Conservation (phyloP, 2,329 filamentous ascomycete species). For the Colletotrichum eremochloae region DNA sequence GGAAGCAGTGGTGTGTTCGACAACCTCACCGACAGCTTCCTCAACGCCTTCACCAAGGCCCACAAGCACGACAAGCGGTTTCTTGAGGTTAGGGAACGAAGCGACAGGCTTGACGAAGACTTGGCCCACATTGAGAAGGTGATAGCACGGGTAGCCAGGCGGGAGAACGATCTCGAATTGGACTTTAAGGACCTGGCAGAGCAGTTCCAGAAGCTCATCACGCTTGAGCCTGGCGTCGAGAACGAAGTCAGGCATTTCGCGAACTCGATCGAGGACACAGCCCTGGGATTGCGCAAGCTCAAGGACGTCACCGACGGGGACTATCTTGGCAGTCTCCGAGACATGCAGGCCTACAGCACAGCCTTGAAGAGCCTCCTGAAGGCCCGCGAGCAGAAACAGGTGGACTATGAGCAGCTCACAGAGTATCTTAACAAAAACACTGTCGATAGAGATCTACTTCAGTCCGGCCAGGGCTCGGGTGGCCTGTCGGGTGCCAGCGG, state of each 20-base stretch:
- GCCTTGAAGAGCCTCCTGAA: conserved; percentile 90
- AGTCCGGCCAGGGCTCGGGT: conserved; percentile 66
- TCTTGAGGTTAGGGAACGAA: conserved; percentile 91
- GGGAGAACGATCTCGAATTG: conserved; percentile 87
- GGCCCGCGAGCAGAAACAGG: conserved; percentile 95
- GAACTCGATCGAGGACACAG: conserved; percentile 85
- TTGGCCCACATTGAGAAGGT: conserved; percentile 94
- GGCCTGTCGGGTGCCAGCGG: conserved; percentile 82
- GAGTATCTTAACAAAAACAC: conserved; percentile 96
- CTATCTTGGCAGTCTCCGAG: conserved; percentile 90
- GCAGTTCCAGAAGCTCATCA: conserved; percentile 94
- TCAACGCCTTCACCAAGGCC: conserved; percentile 97
- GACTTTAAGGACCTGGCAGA: conserved; percentile 92
- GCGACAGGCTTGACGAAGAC: conserved; percentile 95
- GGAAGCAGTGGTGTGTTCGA: conserved; percentile 84
- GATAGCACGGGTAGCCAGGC: conserved; percentile 88
- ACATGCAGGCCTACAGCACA: conserved; percentile 96
- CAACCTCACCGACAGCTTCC: conserved; percentile 93
- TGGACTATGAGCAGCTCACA: conserved; percentile 95
- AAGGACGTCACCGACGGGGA: conserved; percentile 95
- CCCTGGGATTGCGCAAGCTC: conserved; percentile 81
- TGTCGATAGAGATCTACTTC: conserved; percentile 84
- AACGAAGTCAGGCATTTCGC: conserved; percentile 87
- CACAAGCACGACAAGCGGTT: conserved; percentile 96
- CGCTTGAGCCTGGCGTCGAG: conserved; percentile 89